phyloP scores from a whole-genome alignment of 306 rosid species.

The Herpetospermum pedunculosum region DNA sequence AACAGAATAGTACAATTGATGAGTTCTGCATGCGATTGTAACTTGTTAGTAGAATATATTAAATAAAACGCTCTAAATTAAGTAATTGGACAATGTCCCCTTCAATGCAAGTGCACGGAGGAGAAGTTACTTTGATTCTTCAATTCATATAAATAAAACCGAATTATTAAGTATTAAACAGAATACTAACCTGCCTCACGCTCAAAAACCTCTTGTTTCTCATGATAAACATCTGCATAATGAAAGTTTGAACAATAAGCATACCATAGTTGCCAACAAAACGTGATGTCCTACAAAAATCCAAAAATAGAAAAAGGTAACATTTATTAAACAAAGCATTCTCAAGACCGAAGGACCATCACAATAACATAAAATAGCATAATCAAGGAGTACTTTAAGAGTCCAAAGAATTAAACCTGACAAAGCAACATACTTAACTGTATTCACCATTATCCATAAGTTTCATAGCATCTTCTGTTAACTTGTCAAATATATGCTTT shows the following conservation, averaged over 20 bases:
- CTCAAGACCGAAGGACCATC: not conserved
- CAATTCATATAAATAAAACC: not conserved
- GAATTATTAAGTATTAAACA: not conserved
- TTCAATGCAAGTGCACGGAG: not conserved
- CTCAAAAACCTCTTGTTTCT: constrained; percentile 68
- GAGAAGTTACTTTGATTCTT: not conserved
- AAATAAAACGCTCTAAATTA: not conserved
- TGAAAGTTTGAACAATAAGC: constrained; percentile 8
- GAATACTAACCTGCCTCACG: constrained; percentile 54
- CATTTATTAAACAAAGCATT: not conserved
- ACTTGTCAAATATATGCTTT: constrained; percentile 72
- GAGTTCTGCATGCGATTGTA: not conserved
- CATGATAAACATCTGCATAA: constrained; percentile 78
- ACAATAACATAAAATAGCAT: not conserved
- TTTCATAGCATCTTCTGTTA: constrained; percentile 90
- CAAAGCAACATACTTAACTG: constrained; percentile 35
- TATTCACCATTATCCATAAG: constrained; percentile 94
- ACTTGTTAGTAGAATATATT: not conserved
- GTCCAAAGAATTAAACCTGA: constrained; percentile 10
- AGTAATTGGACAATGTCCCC: not conserved
- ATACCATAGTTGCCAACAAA: not conserved
- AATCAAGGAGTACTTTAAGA: constrained; percentile 7
- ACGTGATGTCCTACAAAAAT: constrained; percentile 3
- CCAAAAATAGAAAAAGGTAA: not conserved
- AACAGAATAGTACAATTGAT: not conserved